phyloP scores from a whole-genome alignment of 257 asterid species.

The Nicotiana tomentosiformis region DNA sequence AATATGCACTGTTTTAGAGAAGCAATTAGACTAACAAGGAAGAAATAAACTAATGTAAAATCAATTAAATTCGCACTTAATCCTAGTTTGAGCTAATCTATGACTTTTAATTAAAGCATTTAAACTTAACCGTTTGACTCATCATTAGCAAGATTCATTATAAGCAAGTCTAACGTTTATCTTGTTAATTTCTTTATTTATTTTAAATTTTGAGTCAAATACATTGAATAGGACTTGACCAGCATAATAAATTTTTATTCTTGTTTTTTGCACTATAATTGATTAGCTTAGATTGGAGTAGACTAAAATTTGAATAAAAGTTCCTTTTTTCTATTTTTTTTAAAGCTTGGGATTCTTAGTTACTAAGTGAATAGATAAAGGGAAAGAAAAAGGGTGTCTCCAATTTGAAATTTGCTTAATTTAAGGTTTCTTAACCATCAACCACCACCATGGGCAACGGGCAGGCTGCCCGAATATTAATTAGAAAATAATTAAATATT shows the following conservation, averaged over 20 bases:
- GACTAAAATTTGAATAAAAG: background rate
- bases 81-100: background rate
- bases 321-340: background rate
- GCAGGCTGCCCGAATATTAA: constrained; percentile 27
- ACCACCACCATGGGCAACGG: constrained; percentile 35
- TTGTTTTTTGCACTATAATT: background rate
- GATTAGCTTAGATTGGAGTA: background rate
- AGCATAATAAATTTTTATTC: background rate
- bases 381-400: constrained; percentile 8
- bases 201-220: background rate
- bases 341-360: background rate
- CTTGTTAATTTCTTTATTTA: background rate
- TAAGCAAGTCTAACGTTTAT: background rate
- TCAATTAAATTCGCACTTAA: background rate
- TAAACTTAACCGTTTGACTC: constrained; percentile 3
- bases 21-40: background rate
- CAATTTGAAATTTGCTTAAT: constrained; percentile 20
- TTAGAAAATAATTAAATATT: too few species aligned
- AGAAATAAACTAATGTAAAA: background rate
- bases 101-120: background rate
- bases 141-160: background rate
- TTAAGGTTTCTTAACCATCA: constrained; percentile 27
- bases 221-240: background rate
- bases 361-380: background rate
- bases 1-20: background rate